Evolutionary conservation across 1,284 basidiomycete species (phyloP), one percentile per base, ranked within the genome.

Genomic region (Sanghuangporus sanghuang): DNA sequence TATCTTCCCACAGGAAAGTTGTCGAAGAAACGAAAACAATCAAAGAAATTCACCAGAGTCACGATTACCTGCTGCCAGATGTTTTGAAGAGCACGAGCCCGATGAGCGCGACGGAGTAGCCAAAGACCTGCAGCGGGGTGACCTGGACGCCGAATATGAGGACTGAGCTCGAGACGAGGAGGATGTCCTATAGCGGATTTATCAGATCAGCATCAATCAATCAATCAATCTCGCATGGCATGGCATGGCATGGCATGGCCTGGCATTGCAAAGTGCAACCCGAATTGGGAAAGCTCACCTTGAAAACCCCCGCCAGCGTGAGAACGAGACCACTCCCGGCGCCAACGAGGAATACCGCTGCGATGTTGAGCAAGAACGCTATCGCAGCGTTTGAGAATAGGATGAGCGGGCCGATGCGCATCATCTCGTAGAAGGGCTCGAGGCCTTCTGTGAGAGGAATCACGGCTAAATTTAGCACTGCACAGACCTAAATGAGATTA

Each of bases 291-390:
- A 35, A 12, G 16, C 78, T 50, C 60, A 90, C 90, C 83, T 94
- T 94, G 78, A 98, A 89, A 16, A 99, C 96, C 66, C 96, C 96
- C 6, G 96, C 94, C 9, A 98, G 85, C 1, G 96, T 98, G 67
- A 98, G 80, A 6, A 97, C 86, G 64, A 98, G 81, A 0, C 95
- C 94, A 64, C 88, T 90, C 0, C 90, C 93, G 0, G 87, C 92
- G 59, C 95, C 85, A 57, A 98, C 95, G 66, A 98, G 82, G 81
- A 96, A 98, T 32, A 98, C 96, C 7, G 95, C 95, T 0, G 95
- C 92, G 57, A 96, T 82, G 75, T 98, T 98, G 64, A 98, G 83
- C 55, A 92, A 80, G 77, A 98, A 97, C 0, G 96, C 96, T 36
- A 95, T 85, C 59, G 81, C 76, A 0, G 96, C 96, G 74, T 98